These are phyloP conservation scores for Penicillium sp. DNA, from an alignment of 2,329 filamentous ascomycete genomes.

Conservation along the genomic window DNA sequence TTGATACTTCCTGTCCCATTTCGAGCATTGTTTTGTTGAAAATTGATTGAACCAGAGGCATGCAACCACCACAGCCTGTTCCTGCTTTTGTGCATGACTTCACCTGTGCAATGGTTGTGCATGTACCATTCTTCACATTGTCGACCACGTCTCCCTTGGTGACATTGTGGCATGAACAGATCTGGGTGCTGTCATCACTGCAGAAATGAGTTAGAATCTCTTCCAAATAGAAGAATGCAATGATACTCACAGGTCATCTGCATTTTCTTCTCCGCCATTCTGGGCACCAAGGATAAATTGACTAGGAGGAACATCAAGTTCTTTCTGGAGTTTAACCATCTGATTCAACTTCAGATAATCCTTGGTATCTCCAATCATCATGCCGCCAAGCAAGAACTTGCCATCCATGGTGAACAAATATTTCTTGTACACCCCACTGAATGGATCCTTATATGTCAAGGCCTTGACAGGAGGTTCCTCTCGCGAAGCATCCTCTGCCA, in stretches of 20 bases:
- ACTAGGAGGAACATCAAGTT: slow-evolving; percentile 71
- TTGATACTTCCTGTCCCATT: slow-evolving; percentile 84
- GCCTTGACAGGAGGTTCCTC: slow-evolving; percentile 67
- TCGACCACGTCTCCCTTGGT: slow-evolving; percentile 76
- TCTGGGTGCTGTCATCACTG: slow-evolving; percentile 74
- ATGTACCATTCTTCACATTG: slow-evolving; percentile 71
- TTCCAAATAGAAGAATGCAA: neutral
- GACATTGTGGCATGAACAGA: slow-evolving; percentile 92
- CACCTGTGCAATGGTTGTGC: slow-evolving; percentile 76
- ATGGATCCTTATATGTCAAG: slow-evolving; percentile 84
- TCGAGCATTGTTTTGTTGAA: slow-evolving; percentile 85
- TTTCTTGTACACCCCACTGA: slow-evolving; percentile 87
- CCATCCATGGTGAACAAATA: slow-evolving; percentile 88
- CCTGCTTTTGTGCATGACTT: slow-evolving; percentile 91
- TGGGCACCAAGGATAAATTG: slow-evolving; percentile 79
- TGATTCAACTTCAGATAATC: slow-evolving; percentile 88
- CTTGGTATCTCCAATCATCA: slow-evolving; percentile 93
- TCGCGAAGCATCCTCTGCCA: slow-evolving; percentile 45
- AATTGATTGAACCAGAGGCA: slow-evolving; percentile 83
- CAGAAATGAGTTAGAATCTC: slow-evolving; percentile 13
- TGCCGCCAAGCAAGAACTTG: slow-evolving; percentile 86
- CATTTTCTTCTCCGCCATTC: slow-evolving; percentile 70
- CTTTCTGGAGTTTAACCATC: slow-evolving; percentile 80
- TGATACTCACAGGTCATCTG: slow-evolving; percentile 63
- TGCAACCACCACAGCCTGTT: slow-evolving; percentile 84